Conservation (phyloP, 1,284 basidiomycete species). For the Ustilago cynodontis region DNA sequence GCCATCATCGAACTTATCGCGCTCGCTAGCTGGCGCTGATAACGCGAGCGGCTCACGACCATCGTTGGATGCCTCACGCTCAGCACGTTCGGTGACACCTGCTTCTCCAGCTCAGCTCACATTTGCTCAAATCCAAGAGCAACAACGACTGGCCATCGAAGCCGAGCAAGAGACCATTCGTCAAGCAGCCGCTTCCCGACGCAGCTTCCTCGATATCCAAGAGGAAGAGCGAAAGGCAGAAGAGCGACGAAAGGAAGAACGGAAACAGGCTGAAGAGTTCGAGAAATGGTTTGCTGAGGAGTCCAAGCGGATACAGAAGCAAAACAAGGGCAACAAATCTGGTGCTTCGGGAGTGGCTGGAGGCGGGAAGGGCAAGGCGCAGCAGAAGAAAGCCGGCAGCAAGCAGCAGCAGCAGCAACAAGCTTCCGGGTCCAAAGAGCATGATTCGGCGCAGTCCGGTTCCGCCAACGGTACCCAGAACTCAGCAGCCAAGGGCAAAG, state of each 20-base stretch:
- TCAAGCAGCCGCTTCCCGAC: conserved; percentile 34
- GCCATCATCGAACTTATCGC: conserved; percentile 26
- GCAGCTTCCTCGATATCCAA: conserved; percentile 63
- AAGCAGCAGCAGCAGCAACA: conserved; percentile 23
- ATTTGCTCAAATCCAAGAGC: conserved; percentile 65
- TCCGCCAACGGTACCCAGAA: conserved; percentile 7
- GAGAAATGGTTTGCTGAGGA: conserved; percentile 69
- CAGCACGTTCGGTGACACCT: conserved; percentile 10
- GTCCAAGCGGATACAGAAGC: conserved; percentile 55
- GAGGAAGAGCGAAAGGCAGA: conserved; percentile 58
- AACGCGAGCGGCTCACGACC: conserved; percentile 8
- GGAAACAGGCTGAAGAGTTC: conserved; percentile 63
- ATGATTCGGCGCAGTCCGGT: not conserved
- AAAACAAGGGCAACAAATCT: conserved; percentile 29
- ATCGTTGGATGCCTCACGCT: conserved; percentile 7
- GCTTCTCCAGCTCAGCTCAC: conserved; percentile 41
- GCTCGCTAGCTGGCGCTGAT: conserved; percentile 17
- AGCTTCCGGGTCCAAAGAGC: conserved; percentile 10
- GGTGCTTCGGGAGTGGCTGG: conserved; percentile 5
- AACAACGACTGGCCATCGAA: conserved; percentile 53
- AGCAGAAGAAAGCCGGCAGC: conserved; percentile 29
- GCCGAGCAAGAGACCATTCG: conserved; percentile 42
- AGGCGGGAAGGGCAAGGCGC: conserved; percentile 26
- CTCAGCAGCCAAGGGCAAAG: conserved; percentile 18
- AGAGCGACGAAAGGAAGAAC: conserved; percentile 56